These are phyloP conservation scores for Filobasidium wieringae DNA, from an alignment of 768 basidiomycete genomes.

Conservation along the genomic window DNA sequence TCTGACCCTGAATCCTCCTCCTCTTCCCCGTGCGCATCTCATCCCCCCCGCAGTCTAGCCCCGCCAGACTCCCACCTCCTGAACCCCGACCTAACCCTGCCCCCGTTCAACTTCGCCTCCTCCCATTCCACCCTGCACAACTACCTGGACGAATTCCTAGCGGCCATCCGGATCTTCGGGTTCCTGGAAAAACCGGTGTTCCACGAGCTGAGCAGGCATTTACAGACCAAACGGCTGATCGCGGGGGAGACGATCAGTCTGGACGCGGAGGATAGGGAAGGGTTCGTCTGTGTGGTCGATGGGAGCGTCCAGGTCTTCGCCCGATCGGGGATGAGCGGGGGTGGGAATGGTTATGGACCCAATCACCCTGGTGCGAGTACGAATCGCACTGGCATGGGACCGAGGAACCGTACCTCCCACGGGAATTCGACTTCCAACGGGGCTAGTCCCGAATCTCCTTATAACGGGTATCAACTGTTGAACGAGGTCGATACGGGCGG, in stretches of 20 bases:
- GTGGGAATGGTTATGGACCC: constrained; percentile 22
- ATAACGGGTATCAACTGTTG: constrained; percentile 89
- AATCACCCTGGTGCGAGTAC: constrained; percentile 46
- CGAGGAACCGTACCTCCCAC: constrained; percentile 35
- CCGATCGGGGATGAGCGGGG: background rate
- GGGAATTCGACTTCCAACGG: constrained; percentile 1
- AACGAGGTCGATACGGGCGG: constrained; percentile 95
- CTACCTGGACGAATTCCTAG: constrained; percentile 91
- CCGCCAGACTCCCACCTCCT: constrained; percentile 12
- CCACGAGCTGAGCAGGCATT: constrained; percentile 88
- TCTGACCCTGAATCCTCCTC: no score
- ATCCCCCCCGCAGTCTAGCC: constrained; percentile 2
- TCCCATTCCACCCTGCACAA: constrained; percentile 86
- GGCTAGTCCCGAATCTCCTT: constrained; percentile 41
- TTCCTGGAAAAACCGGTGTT: constrained; percentile 98
- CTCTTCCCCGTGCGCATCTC: no score
- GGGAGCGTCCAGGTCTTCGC: constrained; percentile 84
- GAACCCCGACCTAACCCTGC: constrained; percentile 10
- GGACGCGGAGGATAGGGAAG: constrained; percentile 52
- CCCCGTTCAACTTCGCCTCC: constrained; percentile 43
- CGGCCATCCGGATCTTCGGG: constrained; percentile 92
- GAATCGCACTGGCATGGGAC: constrained; percentile 72
- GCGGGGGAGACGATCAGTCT: constrained; percentile 90
- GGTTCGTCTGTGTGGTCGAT: constrained; percentile 94
- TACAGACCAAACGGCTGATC: constrained; percentile 87